Base-by-base conservation (phyloP, 768 basidiomycete species). In the Termitomyces sp. region DNA sequence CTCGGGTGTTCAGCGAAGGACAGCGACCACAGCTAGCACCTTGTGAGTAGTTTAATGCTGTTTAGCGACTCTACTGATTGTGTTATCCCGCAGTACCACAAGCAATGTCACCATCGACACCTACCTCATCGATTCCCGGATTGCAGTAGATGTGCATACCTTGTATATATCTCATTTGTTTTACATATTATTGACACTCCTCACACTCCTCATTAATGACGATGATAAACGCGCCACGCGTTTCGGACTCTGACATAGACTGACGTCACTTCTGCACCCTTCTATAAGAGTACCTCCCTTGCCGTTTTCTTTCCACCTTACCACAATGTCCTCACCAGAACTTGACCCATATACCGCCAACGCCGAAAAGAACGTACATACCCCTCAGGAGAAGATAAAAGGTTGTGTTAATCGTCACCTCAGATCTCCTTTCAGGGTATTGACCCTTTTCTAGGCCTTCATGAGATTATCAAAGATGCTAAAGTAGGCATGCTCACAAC, bases 1-100 rank as follows among this genome's bases (percentile, higher is more conserved):
- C 86, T 49, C 84, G 96, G 59, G 88, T 94, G 63, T 90, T 97
- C 72, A 90, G 88, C 66, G 91, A 92, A 68, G 83, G 83, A 57
- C 84, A 86, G 64, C 80, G 89, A 66, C 92, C 90, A 63, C 88
- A 89, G 68, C 76, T 91, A 72, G 86, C 89, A 60, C 88, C 86
- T 70, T 63, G 92, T 94, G 66, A 69, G 92, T 79, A 18, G 20
- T 35, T 46, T 7, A 12, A 36, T 47, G 38, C 36, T 53, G 46
- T 45, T 57, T 60, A 47, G n/a, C n/a, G 46, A 44, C 53, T 30
- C 43, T 44, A 12, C 50, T 43, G 54, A 50, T 30, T 42, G 22
- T n/a, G 22, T 32, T 16, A 64, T n/a, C 64, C 38, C 36, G 44
- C 59, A 83, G 81, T 85, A 71, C 84, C 84, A 33, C 78, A 82